Evolutionary conservation across 169 alveolate genomes (phyloP).

Genomic region (Plasmodium falciparum): DNA sequence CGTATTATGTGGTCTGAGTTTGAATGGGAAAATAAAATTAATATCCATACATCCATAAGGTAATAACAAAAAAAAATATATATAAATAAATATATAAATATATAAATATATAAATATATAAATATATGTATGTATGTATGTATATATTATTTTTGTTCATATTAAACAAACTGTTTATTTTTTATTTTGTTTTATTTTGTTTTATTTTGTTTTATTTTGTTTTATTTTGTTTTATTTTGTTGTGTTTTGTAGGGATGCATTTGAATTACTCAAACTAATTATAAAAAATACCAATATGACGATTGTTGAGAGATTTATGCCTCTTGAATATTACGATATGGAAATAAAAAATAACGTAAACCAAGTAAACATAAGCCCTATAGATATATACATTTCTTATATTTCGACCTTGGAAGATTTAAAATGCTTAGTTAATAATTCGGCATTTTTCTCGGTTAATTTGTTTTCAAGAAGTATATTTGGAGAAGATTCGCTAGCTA

Average conservation of each 20-base stretch:
- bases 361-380: slow-evolving; percentile 67
- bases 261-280: slow-evolving; percentile 57
- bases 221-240: too few relatives aligned
- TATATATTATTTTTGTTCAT: slow-evolving; percentile 2
- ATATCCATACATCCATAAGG: slow-evolving; percentile 80
- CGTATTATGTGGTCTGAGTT: slow-evolving; percentile 96
- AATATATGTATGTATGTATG: not conserved
- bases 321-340: slow-evolving; percentile 55
- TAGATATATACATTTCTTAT: slow-evolving; percentile 77
- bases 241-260: slow-evolving; percentile 69
- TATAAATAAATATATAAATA: not conserved
- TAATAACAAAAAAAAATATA: not conserved
- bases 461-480: slow-evolving; percentile 92
- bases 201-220: too few relatives aligned
- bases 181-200: too few relatives aligned
- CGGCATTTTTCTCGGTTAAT: slow-evolving; percentile 92
- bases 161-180: too few relatives aligned
- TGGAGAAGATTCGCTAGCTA: slow-evolving; percentile 95
- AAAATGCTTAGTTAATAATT: slow-evolving; percentile 68
- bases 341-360: slow-evolving; percentile 61
- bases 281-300: slow-evolving; percentile 72
- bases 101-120: not conserved
- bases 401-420: slow-evolving; percentile 76
- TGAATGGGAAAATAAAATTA: slow-evolving; percentile 96
- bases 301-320: slow-evolving; percentile 74